Base-by-base conservation (phyloP, 371 early-diverging fungal genomes). In the Cladochytrium tenue region DNA sequence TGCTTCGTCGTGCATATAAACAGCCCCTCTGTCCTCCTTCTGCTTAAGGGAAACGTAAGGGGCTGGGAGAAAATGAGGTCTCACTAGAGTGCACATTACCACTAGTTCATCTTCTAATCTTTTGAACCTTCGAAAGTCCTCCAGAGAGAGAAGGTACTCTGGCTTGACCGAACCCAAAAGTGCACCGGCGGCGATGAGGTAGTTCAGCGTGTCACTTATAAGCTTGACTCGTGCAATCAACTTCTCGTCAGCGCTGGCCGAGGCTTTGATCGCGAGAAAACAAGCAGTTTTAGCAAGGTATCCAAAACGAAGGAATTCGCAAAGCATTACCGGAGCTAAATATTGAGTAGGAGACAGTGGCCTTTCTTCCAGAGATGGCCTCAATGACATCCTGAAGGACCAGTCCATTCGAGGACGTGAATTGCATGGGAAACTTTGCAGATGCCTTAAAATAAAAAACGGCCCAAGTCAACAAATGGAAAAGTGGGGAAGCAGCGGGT, bases 131-230 rank as follows among this genome's bases (percentile, higher is more conserved):
- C 53, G 13, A 56, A 56, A 74, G 32, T 76, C 81, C 28, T 76
- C 76, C 13, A 57, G 57, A 33, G 70, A 65, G 33, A 81, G 61
- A 13, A 81, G 52, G 51, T 64, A 75, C 64, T 81, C 79, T 0
- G 81, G 73, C 61, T 77, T 77, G 2, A 81, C 72, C 7, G 66
- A 51, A 57, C 76, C 71, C 0, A 79, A 62, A 10, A 79, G 63
- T 0, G 74, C 76, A 5, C 81, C 81, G 17, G 57, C 53, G 15
- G 65, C 26, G 1, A 59, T 65, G 57, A 81, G 59, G 34, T 57
- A 58, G 30, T 57, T 62, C 4, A 81, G 33, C 17, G 72, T 13
- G 3, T 76, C 75, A 23, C n/a, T n/a, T n/a, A n/a, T n/a, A n/a
- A n/a, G n/a, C n/a, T n/a, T n/a, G n/a, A n/a, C n/a, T n/a, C n/a